Evolutionary conservation across 1,284 basidiomycete species (phyloP).

Genomic region (Sanghuangporus baumii): DNA sequence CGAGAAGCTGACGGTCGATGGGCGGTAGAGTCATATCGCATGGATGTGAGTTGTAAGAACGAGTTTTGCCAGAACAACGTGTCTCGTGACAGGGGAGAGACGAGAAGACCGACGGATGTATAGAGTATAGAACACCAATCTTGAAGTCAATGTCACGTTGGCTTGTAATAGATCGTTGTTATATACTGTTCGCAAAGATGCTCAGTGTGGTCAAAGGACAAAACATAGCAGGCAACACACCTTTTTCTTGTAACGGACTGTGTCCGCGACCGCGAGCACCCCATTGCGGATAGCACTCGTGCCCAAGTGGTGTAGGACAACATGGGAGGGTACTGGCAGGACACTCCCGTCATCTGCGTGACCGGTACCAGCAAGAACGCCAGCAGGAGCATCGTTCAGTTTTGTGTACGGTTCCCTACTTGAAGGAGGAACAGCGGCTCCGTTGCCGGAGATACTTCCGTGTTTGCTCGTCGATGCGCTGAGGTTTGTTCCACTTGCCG

Average conservation of each 20-base stretch:
- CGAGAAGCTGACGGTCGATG: conserved; percentile 11
- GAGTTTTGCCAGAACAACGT: not conserved
- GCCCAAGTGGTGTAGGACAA: conserved; percentile 92
- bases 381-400: conserved; percentile 23
- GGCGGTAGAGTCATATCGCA: not conserved
- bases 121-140: not conserved
- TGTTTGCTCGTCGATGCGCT: conserved; percentile 26
- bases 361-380: conserved; percentile 26
- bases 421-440: conserved; percentile 27
- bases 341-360: conserved; percentile 89
- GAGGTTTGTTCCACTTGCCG: conserved; percentile 40
- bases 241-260: conserved; percentile 92
- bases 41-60: not conserved
- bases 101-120: not conserved
- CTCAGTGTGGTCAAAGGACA: conserved; percentile 8
- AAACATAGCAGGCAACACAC: conserved; percentile 36
- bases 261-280: conserved; percentile 89
- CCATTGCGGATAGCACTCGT: conserved; percentile 96
- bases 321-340: conserved; percentile 90
- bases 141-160: conserved; percentile 31
- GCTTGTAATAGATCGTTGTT: conserved; percentile 64
- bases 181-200: conserved; percentile 41
- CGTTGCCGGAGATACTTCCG: conserved; percentile 28
- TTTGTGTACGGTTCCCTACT: conserved; percentile 25
- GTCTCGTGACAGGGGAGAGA: not conserved